phyloP scores from a whole-genome alignment of 441 rosid genomes.

The Daphne laureola region DNA sequence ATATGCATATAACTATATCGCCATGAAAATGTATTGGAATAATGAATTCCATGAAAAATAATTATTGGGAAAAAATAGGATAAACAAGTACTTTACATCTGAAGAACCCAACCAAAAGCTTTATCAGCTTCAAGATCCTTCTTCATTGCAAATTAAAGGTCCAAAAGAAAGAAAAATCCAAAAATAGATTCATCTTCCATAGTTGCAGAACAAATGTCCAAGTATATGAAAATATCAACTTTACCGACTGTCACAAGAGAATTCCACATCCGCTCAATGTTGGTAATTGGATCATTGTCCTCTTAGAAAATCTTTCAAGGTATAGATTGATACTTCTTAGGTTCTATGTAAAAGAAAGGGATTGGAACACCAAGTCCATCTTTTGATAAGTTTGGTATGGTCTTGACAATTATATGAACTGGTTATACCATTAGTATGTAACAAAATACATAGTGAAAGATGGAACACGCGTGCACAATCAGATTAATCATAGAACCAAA shows the following conservation, averaged over 20 bases:
- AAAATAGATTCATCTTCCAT: neutral
- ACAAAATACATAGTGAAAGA: constrained; percentile 37
- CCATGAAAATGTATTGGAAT: constrained; percentile 10
- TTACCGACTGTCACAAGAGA: constrained; percentile 87
- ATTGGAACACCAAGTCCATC: constrained; percentile 87
- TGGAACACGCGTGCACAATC: too few relatives aligned
- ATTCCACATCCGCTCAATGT: constrained; percentile 84
- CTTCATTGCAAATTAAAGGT: constrained; percentile 54
- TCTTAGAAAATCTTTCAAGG: constrained; percentile 71
- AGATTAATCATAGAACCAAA: constrained; percentile 6
- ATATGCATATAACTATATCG: constrained; percentile 90
- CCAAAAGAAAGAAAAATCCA: neutral
- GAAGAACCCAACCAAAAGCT: constrained; percentile 99
- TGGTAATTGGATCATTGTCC: constrained; percentile 68
- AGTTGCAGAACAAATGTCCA: constrained; percentile 10
- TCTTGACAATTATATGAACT: constrained; percentile 84
- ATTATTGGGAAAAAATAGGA: neutral
- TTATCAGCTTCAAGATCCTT: constrained; percentile 91
- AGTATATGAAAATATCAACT: constrained; percentile 29
- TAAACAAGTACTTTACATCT: constrained; percentile 49
- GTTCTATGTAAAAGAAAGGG: constrained; percentile 94
- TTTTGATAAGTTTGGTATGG: constrained; percentile 84
- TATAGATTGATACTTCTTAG: constrained; percentile 68
- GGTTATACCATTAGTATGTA: constrained; percentile 93
- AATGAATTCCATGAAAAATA: neutral